Evolutionary conservation across 306 rosid genomes (phyloP), one percentile per base, ranked within the genome.

Genomic region (Sicyos baderoa): DNA sequence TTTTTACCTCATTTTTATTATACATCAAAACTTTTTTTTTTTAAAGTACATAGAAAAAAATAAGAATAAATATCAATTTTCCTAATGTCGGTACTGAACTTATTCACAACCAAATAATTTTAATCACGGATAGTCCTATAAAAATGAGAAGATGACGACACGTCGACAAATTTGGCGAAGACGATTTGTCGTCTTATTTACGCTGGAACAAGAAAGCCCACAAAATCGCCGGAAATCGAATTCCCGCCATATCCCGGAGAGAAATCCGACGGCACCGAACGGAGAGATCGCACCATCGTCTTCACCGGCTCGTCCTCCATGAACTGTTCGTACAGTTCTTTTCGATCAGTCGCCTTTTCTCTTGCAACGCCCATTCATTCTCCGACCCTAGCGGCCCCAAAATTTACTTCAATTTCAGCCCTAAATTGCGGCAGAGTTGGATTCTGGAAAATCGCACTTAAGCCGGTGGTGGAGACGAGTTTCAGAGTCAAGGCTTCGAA

Each of bases 401-500:
- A 63, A 68, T 48, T 68, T 66, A 64, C 55, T 47, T 69, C 21
- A 64, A 18, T 64, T 12, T 42, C 44, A 63, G 9, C 15, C 19
- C 60, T 54, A 29, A 68, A 50, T 9, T n/a, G 17, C 57, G 16
- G 60, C 50, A 59, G 11, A 56, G 68, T 78, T 70, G 59, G 19
- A 23, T 25, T 15, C 3, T 40, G 44, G 12, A 79, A 66, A 13
- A 64, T 75, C 70, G 8, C 80, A 77, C 75, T 76, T 37, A 69
- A 65, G 16, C 66, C 73, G 6, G 53, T 51, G 69, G 74, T 62
- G 72, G 83, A 73, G 56, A 23, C 58, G 6, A 47, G 54, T 45
- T 13, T 76, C 52, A 75, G 40, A 79, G 68, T 85, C 55, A 81
- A 86, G 69, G 96, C 95, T 81, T 83, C 91, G 9, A 76, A 72